Conservation (phyloP, 2,329 filamentous ascomycete genomes). For the Metarhizium humberi region DNA sequence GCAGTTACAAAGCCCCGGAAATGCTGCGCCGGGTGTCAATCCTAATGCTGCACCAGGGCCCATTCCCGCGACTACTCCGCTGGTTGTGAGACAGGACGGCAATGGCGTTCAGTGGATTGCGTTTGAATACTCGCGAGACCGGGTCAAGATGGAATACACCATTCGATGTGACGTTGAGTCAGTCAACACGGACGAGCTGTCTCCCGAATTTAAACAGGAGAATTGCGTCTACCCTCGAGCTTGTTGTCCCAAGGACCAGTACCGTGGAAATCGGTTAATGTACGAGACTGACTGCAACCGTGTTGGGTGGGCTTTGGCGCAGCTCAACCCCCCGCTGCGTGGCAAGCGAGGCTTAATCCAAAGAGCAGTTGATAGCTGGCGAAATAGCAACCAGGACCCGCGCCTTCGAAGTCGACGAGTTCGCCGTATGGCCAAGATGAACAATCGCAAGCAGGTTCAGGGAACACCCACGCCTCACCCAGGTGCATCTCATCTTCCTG, state of each 20-base stretch:
- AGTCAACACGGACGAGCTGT: conserved; percentile 79
- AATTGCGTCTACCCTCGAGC: conserved; percentile 97
- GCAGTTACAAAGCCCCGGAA: conserved; percentile 29
- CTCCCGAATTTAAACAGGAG: conserved; percentile 87
- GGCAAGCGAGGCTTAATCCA: conserved; percentile 95
- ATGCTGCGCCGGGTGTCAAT: conserved; percentile 50
- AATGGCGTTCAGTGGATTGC: conserved; percentile 99
- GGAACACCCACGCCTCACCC: conserved; percentile 48
- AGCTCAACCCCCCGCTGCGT: conserved; percentile 81
- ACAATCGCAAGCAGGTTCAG: conserved; percentile 66
- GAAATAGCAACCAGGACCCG: conserved; percentile 96
- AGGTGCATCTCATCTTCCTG: conserved; percentile 53
- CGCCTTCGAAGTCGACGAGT: conserved; percentile 84
- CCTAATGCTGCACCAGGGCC: conserved; percentile 90
- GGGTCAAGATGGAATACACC: conserved; percentile 99
- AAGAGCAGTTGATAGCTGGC: conserved; percentile 94
- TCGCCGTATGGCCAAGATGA: conserved; percentile 92
- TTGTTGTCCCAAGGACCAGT: conserved; percentile 90
- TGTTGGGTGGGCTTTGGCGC: conserved; percentile 96
- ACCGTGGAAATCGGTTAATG: conserved; percentile 87
- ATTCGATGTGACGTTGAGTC: conserved; percentile 97
- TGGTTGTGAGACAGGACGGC: conserved; percentile 88
- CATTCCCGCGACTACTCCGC: conserved; percentile 89
- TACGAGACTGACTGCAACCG: conserved; percentile 99
- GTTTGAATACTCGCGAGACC: conserved; percentile 93